A percentile compares a stretch with the other conserved stretches of the same genome.
phyloP scores from a whole-genome alignment of 805 yeast species.

The Schwanniomyces vanrijiae region DNA sequence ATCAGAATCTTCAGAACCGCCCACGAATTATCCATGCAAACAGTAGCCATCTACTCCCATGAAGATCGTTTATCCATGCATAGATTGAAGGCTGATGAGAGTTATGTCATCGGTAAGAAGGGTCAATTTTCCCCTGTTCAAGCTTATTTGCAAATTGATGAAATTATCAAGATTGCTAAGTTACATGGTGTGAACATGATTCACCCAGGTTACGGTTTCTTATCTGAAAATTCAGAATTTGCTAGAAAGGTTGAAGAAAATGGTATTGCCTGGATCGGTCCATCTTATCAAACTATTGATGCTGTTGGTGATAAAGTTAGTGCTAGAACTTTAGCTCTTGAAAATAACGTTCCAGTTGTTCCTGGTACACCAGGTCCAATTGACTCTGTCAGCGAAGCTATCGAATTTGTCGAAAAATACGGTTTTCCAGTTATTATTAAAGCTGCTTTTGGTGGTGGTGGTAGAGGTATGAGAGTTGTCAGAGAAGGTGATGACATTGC shows the following conservation, averaged over 20 bases:
- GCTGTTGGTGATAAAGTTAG: constrained; percentile 96
- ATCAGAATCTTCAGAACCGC: constrained; percentile 94
- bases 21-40: constrained; percentile 94
- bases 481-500: constrained; percentile 90
- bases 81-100: constrained; percentile 90
- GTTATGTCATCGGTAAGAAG: constrained; percentile 84
- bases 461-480: constrained; percentile 99
- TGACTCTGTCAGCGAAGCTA: constrained; percentile 74
- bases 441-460: constrained; percentile 99
- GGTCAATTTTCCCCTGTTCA: constrained; percentile 94
- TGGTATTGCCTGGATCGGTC: constrained; percentile 97
- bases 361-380: constrained; percentile 99
- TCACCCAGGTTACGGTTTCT: constrained; percentile 55
- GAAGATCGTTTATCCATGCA: constrained; percentile 96
- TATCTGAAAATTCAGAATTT: constrained; percentile 89
- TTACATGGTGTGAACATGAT: constrained; percentile 37
- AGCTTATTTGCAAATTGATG: constrained; percentile 94
- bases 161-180: constrained; percentile 80
- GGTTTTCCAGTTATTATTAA: constrained; percentile 97
- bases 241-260: constrained; percentile 87
- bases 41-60: constrained; percentile 95
- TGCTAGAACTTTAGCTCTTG: constrained; percentile 84
- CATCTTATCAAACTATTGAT: constrained; percentile 83
- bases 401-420: constrained; percentile 72
- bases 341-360: constrained; percentile 84